These are phyloP conservation scores for Moniliella sp. DNA, from an alignment of 1,284 basidiomycete species.

Conservation along the genomic window DNA sequence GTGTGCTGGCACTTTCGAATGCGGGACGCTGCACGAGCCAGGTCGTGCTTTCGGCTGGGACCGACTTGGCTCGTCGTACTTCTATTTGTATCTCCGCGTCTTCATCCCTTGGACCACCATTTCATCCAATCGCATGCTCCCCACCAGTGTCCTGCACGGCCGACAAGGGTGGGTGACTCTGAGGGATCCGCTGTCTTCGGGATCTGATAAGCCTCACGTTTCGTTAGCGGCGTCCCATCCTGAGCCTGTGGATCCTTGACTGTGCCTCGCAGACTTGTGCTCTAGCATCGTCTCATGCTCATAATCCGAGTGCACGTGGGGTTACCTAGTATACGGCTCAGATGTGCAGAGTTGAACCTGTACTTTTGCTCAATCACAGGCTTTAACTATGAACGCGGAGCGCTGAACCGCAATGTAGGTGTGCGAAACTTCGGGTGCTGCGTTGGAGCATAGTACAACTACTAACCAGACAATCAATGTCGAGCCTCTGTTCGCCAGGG, in stretches of 20 bases:
- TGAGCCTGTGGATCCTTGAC: conserved; percentile 57
- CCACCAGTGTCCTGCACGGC: too few relatives aligned
- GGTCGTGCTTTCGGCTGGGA: too few relatives aligned
- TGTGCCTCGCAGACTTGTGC: conserved; percentile 77
- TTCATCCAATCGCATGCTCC: too few relatives aligned
- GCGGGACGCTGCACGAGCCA: too few relatives aligned
- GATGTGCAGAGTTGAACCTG: conserved; percentile 21
- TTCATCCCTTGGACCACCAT: too few relatives aligned
- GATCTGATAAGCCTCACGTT: conserved; percentile 14
- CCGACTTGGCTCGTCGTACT: too few relatives aligned
- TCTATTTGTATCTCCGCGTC: too few relatives aligned
- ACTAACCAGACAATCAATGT: conserved; percentile 92
- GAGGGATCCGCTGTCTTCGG: too few relatives aligned
- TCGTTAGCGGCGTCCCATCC: too few relatives aligned
- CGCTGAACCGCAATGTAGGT: conserved; percentile 95
- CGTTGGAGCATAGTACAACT: conserved; percentile 92
- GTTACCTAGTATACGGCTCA: conserved; percentile 33
- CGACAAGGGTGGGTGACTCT: too few relatives aligned
- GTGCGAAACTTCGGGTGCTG: conserved; percentile 82
- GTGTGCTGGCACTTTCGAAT: too few relatives aligned
- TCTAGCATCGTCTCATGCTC: conserved; percentile 67
- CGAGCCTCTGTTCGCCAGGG: conserved; percentile 86
- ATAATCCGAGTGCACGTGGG: conserved; percentile 42
- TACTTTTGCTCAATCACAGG: conserved; percentile 83
- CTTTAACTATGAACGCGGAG: too few relatives aligned